Base-by-base conservation (phyloP, 2,329 filamentous ascomycete genomes). In the Aureobasidium pullulans region DNA sequence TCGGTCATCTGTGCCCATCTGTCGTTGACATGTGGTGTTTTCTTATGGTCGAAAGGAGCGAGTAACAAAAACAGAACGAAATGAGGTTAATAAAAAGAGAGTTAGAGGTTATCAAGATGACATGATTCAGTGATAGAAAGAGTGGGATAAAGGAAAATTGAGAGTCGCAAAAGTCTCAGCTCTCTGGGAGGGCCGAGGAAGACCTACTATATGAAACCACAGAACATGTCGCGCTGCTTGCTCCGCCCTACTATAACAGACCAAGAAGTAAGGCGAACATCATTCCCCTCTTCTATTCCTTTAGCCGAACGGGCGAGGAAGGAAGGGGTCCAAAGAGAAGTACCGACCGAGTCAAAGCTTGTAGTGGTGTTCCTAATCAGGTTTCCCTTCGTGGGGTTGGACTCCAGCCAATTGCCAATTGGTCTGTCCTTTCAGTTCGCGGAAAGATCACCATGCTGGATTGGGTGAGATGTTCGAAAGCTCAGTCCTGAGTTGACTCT, bases 1-100 rank as follows among this genome's bases (percentile, higher is more conserved):
- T 43, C 59, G 42, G 10, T 61, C 44, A 9, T 61, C 50, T 13
- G 42, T 49, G 13, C 19, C 28, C 57, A 60, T 60, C 19, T 39
- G 3, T 47, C 8, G 6, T 31, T 9, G 15, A 32, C 37, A 28
- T 44, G 29, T 31, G 31, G 10, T 19, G 39, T 16, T n/a, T 19
- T 7, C n/a, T 19, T 42, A 7, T 7, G 39, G 3, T 3, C 34
- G 13, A 36, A 13, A 36, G 34, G 13, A 13, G n/a, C 13, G 8
- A n/a, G 15, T 42, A 16, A 16, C 6, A 16, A n/a, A 15, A 42
- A 13, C 23, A 23, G 23, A 23, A 23, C 23, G 23, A 42, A 42
- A 16, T 42, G 39, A 16, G 39, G 23, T 23, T 23, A 23, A 23
- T 23, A 23, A 23, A 23, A 23, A 23, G 23, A 23, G 23, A 23